These are phyloP conservation scores for Phytophthora constricta DNA, from an alignment of 352 stramenopile genomes.

Conservation along the genomic window DNA sequence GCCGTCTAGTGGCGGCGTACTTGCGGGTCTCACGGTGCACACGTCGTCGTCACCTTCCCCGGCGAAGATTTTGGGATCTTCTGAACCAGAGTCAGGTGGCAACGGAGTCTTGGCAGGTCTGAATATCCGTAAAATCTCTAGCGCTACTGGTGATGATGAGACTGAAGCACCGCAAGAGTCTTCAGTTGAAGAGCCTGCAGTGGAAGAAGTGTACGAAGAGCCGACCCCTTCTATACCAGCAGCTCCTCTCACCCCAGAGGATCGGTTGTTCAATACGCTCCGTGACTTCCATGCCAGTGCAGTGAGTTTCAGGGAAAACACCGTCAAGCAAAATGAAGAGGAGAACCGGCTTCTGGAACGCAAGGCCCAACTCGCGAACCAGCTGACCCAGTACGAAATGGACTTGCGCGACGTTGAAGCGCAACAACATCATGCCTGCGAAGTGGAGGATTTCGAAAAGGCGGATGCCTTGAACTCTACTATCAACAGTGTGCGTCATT, in stretches of 20 bases:
- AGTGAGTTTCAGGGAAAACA: constrained; percentile 66
- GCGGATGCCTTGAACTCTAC: constrained; percentile 81
- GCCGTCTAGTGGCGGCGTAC: constrained; percentile 46
- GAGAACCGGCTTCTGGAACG: constrained; percentile 76
- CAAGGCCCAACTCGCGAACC: constrained; percentile 65
- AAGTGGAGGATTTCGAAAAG: constrained; percentile 88
- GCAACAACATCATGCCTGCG: constrained; percentile 79
- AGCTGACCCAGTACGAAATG: constrained; percentile 82
- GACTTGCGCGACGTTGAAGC: constrained; percentile 82
- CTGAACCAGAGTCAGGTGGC: constrained; percentile 27
- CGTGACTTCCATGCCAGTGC: constrained; percentile 80
- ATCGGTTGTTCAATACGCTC: constrained; percentile 70
- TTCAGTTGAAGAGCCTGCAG: constrained; percentile 19
- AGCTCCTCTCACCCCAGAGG: constrained; percentile 58
- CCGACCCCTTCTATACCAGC: constrained; percentile 29
- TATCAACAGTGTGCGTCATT: constrained; percentile 84
- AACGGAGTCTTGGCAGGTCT: constrained; percentile 60
- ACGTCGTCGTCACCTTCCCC: constrained; percentile 39
- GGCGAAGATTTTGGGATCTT: constrained; percentile 21
- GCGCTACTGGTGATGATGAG: constrained; percentile 22
- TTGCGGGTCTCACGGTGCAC: constrained; percentile 77
- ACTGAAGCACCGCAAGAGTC: constrained; percentile 17
- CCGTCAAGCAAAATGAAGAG: constrained; percentile 76
- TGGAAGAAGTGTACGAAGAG: constrained; percentile 36
- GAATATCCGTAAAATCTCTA: constrained; percentile 47